Conservation (phyloP, 2,329 filamentous ascomycete genomes). For the Monosporascus cannonballus region DNA sequence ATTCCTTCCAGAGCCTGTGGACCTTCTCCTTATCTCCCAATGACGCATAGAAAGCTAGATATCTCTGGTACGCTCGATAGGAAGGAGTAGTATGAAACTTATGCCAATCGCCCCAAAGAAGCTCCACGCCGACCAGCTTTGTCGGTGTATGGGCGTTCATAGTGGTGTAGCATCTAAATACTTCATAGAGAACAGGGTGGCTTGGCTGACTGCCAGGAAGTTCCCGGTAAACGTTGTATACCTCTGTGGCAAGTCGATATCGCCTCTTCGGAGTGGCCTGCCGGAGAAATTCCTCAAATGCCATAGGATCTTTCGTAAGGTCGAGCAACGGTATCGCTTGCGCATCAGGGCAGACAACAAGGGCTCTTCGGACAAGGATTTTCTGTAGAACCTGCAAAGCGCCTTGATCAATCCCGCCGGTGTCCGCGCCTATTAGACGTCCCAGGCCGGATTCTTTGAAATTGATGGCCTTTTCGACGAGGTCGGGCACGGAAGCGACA, state of each 20-base stretch:
- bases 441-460: conserved; percentile 8
- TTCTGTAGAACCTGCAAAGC: conserved; percentile 18
- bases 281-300: conserved; percentile 40
- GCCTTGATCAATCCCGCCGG: conserved; percentile 3
- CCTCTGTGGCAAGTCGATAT: conserved; percentile 27
- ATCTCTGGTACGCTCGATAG: conserved; percentile 41
- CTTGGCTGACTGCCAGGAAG: conserved; percentile 33
- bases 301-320: conserved; percentile 28
- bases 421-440: conserved; percentile 5
- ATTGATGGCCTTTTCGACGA: conserved; percentile 19
- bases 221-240: conserved; percentile 41
- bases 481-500: conserved; percentile 16
- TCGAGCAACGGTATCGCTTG: conserved; percentile 33
- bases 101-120: conserved; percentile 45
- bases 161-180: conserved; percentile 31
- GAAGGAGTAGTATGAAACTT: conserved; percentile 33
- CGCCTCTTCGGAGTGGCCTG: conserved; percentile 21
- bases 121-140: conserved; percentile 36
- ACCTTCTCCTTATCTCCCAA: conserved; percentile 42
- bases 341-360: conserved; percentile 16
- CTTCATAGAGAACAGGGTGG: conserved; percentile 32
- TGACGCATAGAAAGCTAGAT: conserved; percentile 41
- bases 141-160: conserved; percentile 29
- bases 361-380: conserved; percentile 22
- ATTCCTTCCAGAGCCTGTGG: conserved; percentile 39